These are phyloP conservation scores for Theileria equi DNA, from an alignment of 169 alveolate species.

Conservation along the genomic window DNA sequence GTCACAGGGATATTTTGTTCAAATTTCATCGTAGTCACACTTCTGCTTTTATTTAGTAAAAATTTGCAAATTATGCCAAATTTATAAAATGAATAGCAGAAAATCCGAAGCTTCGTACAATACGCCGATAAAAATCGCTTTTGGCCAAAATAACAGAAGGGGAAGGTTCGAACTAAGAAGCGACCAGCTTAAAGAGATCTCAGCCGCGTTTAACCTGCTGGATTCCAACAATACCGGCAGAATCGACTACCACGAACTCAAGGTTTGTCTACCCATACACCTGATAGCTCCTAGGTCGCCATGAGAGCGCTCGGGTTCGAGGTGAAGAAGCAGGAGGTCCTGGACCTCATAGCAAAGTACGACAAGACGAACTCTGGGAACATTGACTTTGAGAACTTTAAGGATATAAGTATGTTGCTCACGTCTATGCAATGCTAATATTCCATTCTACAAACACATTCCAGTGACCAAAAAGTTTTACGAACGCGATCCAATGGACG, in stretches of 20 bases:
- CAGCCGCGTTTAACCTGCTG: slow-evolving; percentile 97
- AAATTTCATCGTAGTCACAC: too few relatives aligned
- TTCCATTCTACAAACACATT: too few relatives aligned
- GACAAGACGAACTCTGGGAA: slow-evolving; percentile 82
- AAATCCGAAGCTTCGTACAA: slow-evolving; percentile 23
- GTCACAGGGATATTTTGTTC: too few relatives aligned
- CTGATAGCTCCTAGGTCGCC: slow-evolving; percentile 86
- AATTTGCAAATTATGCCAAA: not conserved
- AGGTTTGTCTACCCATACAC: slow-evolving; percentile 70
- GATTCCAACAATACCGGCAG: slow-evolving; percentile 96
- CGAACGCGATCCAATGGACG: slow-evolving; percentile 95
- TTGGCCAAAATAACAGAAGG: slow-evolving; percentile 36
- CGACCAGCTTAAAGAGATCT: slow-evolving; percentile 85
- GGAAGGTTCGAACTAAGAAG: slow-evolving; percentile 67
- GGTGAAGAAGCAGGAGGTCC: slow-evolving; percentile 92
- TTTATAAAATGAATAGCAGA: slow-evolving; percentile 9
- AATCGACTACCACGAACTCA: slow-evolving; percentile 94
- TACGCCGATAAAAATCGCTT: slow-evolving; percentile 15
- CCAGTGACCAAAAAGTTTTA: slow-evolving; percentile 84
- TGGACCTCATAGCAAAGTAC: slow-evolving; percentile 82
- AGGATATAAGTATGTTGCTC: slow-evolving; percentile 70
- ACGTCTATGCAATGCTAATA: not conserved
- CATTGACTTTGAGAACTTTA: slow-evolving; percentile 78
- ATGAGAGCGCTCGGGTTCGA: slow-evolving; percentile 98
- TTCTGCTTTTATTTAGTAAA: not conserved